These are phyloP conservation scores for Ganoderma boninense DNA, from an alignment of 1,284 basidiomycete species.

Conservation along the genomic window DNA sequence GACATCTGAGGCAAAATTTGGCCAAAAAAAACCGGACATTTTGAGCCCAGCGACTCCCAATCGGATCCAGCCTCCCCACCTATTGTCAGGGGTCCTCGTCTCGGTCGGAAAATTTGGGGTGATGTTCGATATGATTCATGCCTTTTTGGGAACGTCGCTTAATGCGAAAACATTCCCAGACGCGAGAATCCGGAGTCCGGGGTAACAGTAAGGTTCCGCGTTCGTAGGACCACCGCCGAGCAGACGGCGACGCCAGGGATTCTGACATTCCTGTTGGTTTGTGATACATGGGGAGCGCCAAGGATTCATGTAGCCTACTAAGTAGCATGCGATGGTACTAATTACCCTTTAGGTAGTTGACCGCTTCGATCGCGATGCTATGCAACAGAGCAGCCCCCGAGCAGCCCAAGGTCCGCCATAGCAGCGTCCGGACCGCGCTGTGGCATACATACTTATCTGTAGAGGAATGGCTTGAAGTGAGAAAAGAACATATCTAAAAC, in stretches of 20 bases:
- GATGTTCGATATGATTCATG: not conserved
- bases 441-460: not conserved
- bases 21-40: too few relatives aligned
- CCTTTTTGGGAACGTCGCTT: not conserved
- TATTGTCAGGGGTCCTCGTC: too few relatives aligned
- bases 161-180: too few relatives aligned
- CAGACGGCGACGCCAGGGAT: not conserved
- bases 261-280: not conserved
- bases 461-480: not conserved
- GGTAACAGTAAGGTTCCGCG: not conserved
- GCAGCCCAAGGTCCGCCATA: too few relatives aligned
- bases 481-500: not conserved
- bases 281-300: not conserved
- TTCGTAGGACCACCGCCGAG: not conserved
- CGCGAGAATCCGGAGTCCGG: too few relatives aligned
- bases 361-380: too few relatives aligned
- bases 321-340: too few relatives aligned
- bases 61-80: too few relatives aligned
- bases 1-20: too few relatives aligned
- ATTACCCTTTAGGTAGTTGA: too few relatives aligned
- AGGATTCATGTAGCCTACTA: not conserved
- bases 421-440: not conserved
- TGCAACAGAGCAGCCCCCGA: too few relatives aligned
- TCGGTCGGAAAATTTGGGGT: not conserved
- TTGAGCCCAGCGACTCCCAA: too few relatives aligned